These are phyloP conservation scores for Amanita jacksonii DNA, from an alignment of 768 basidiomycete species.

Conservation along the genomic window DNA sequence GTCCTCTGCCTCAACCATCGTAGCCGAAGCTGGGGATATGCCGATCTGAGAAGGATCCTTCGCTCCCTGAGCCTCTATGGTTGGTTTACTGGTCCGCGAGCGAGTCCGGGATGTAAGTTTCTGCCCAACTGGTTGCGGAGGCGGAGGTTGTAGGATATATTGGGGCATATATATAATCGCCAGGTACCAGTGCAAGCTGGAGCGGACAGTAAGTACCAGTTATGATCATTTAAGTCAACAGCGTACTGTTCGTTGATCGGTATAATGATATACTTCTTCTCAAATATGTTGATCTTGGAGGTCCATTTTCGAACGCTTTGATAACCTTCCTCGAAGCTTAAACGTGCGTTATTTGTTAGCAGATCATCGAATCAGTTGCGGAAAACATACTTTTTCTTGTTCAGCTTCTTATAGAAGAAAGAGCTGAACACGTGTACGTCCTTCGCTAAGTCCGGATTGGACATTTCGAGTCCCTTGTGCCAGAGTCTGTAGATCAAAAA, in stretches of 20 bases:
- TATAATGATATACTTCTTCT: constrained; percentile 87
- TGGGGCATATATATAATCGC: constrained; percentile 87
- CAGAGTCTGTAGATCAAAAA: constrained; percentile 43
- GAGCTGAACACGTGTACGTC: constrained; percentile 91
- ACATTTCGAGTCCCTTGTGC: constrained; percentile 46
- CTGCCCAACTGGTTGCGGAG: constrained; percentile 2
- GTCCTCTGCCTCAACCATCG: constrained; percentile 22
- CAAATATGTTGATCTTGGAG: constrained; percentile 75
- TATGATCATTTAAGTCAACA: not conserved
- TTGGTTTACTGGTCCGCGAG: constrained; percentile 7
- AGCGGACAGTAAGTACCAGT: not conserved
- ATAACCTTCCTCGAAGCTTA: constrained; percentile 57
- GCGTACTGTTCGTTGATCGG: constrained; percentile 92
- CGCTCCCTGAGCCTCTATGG: constrained; percentile 5
- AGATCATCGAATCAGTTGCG: not conserved
- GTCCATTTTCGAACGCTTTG: constrained; percentile 92
- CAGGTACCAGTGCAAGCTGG: constrained; percentile 93
- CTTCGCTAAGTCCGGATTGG: constrained; percentile 51
- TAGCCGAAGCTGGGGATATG: not conserved
- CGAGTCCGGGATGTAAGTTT: constrained; percentile 2
- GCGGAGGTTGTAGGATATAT: constrained; percentile 38
- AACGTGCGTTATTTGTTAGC: constrained; percentile 5
- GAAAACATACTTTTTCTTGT: constrained; percentile 46
- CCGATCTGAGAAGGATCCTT: constrained; percentile 5
- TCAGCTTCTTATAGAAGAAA: constrained; percentile 96